A percentile compares a stretch with the other conserved stretches of the same genome.
Evolutionary conservation across 2,329 filamentous ascomycete species (phyloP).

Genomic region (Geosmithia morbida): DNA sequence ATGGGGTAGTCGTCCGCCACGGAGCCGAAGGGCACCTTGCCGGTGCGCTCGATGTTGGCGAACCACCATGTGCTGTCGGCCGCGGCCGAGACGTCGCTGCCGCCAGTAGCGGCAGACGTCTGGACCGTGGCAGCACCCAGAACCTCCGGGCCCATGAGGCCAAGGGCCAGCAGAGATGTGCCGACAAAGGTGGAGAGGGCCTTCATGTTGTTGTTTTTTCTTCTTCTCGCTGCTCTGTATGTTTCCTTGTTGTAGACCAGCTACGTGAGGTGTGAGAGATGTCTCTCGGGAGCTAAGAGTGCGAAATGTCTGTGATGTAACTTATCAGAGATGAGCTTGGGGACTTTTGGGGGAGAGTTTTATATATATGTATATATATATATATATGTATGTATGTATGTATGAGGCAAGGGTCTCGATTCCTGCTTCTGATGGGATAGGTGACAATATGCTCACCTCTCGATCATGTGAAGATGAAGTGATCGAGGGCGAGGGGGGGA

Average conservation of each 20-base stretch:
- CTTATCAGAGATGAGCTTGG: background rate
- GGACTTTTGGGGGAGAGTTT: too few relatives aligned
- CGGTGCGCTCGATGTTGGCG: conserved; percentile 52
- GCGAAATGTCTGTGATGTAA: background rate
- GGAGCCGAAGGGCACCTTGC: conserved; percentile 43
- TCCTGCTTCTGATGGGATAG: too few relatives aligned
- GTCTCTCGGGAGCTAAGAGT: conserved; percentile 2
- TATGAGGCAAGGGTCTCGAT: too few relatives aligned
- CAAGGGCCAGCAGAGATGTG: conserved; percentile 25
- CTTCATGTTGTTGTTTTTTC: conserved; percentile 17
- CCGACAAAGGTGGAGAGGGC: conserved; percentile 26
- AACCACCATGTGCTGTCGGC: conserved; percentile 53
- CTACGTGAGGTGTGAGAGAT: conserved; percentile 5
- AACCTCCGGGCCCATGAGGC: conserved; percentile 15
- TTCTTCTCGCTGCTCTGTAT: too few relatives aligned
- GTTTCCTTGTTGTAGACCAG: conserved; percentile 14
- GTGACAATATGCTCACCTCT: too few relatives aligned
- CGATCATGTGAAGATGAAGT: background rate
- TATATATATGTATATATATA: too few relatives aligned
- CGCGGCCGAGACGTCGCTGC: conserved; percentile 8
- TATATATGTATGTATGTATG: too few relatives aligned
- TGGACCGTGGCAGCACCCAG: conserved; percentile 8
- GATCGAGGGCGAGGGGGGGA: background rate
- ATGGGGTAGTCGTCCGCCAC: conserved; percentile 46
- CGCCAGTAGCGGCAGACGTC: conserved; percentile 6